Conservation (phyloP, 116 monocot species). For the Iris pallida region DNA sequence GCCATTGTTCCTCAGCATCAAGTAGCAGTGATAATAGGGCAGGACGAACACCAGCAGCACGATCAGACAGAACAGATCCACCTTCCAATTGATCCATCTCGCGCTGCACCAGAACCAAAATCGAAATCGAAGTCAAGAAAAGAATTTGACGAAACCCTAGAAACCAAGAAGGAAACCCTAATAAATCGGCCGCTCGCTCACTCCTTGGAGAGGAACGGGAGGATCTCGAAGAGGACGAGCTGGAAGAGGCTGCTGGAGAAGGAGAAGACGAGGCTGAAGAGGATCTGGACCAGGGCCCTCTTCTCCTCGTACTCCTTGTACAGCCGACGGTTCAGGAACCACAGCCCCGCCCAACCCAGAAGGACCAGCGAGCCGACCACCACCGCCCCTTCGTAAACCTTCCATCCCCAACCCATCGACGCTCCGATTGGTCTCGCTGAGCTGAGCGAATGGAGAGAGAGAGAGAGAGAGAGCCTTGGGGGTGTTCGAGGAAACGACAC, state of each 20-base stretch:
- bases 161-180: too few relatives aligned
- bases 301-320: slow-evolving; percentile 99
- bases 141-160: too few relatives aligned
- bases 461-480: not conserved
- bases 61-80: slow-evolving; percentile 82
- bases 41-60: slow-evolving; percentile 77
- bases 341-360: slow-evolving; percentile 88
- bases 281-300: slow-evolving; percentile 90
- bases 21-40: slow-evolving; percentile 88
- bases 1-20: slow-evolving; percentile 80
- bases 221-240: slow-evolving; percentile 98
- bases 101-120: slow-evolving; percentile 59
- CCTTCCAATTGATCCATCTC: slow-evolving; percentile 92
- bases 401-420: slow-evolving; percentile 60
- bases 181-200: too few relatives aligned
- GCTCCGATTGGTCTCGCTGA: not conserved
- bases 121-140: too few relatives aligned
- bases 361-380: slow-evolving; percentile 49
- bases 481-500: too few relatives aligned
- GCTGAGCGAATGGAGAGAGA: not conserved
- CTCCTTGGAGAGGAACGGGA: slow-evolving; percentile 92
- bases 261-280: slow-evolving; percentile 92
- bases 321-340: slow-evolving; percentile 88
- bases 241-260: slow-evolving; percentile 98
- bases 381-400: slow-evolving; percentile 64